phyloP scores from a whole-genome alignment of 805 yeast genomes.

The Saccharomycopsis vini region DNA sequence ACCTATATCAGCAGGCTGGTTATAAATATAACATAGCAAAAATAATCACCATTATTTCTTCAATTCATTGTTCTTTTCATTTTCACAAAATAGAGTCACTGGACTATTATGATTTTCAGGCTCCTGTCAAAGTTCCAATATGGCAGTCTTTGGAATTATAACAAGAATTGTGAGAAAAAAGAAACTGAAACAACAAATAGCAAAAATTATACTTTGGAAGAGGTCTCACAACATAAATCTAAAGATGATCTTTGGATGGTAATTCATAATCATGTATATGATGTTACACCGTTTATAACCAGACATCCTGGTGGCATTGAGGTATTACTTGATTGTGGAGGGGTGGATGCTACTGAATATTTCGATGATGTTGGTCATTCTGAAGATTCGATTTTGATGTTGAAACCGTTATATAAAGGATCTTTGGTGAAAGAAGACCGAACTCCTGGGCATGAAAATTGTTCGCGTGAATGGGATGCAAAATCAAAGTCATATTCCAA shows the following conservation, averaged over 20 bases:
- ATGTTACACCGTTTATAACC: slow-evolving; percentile 38
- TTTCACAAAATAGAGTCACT: too few relatives aligned
- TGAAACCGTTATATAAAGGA: slow-evolving; percentile 15
- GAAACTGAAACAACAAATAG: too few relatives aligned
- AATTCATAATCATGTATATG: slow-evolving; percentile 70
- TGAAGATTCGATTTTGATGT: slow-evolving; percentile 49
- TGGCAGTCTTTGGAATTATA: too few relatives aligned
- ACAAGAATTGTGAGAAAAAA: too few relatives aligned
- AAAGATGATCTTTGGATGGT: slow-evolving; percentile 79
- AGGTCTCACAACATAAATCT: slow-evolving; percentile 61
- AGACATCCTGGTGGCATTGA: slow-evolving; percentile 38
- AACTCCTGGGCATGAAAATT: not conserved
- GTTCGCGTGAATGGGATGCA: too few relatives aligned
- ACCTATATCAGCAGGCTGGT: too few relatives aligned
- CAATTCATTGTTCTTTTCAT: too few relatives aligned
- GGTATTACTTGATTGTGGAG: slow-evolving; percentile 50
- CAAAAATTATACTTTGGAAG: slow-evolving; percentile 27
- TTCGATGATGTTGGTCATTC: slow-evolving; percentile 62
- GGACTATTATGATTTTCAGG: too few relatives aligned
- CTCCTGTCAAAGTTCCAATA: too few relatives aligned
- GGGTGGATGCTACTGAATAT: slow-evolving; percentile 49
- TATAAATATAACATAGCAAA: too few relatives aligned
- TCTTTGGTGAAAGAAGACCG: not conserved
- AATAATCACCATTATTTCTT: too few relatives aligned
- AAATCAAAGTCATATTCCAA: too few relatives aligned